These are phyloP conservation scores for Mrakia blollopis DNA, from an alignment of 768 basidiomycete genomes.

Conservation along the genomic window DNA sequence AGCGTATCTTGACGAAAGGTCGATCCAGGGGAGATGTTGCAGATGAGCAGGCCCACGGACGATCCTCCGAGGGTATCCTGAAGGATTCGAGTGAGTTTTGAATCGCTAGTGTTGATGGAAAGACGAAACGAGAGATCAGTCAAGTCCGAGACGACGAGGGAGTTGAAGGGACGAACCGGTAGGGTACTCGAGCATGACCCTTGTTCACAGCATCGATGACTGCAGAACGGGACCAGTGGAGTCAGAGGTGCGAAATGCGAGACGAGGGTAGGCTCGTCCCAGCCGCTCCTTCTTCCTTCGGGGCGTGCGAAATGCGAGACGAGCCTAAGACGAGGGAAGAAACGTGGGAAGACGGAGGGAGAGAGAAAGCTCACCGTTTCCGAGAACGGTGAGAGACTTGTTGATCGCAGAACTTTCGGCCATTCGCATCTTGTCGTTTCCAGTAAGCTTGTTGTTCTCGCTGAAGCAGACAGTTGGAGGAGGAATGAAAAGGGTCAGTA, in stretches of 20 bases:
- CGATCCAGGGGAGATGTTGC: conserved; percentile 75
- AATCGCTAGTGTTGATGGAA: too few species aligned
- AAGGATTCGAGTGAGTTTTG: conserved; percentile 78
- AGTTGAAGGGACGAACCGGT: too few species aligned
- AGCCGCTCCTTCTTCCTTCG: too few species aligned
- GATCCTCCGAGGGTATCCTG: conserved; percentile 83
- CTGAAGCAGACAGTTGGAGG: not conserved
- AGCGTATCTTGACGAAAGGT: conserved; percentile 82
- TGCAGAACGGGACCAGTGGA: not conserved
- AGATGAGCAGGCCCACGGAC: conserved; percentile 73
- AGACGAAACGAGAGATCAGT: too few species aligned
- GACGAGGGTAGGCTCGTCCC: too few species aligned
- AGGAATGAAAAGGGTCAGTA: too few species aligned
- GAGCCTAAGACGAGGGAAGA: too few species aligned
- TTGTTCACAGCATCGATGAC: conserved; percentile 31
- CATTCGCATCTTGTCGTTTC: conserved; percentile 81
- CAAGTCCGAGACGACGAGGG: too few species aligned
- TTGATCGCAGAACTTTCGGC: conserved; percentile 84
- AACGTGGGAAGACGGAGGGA: not conserved
- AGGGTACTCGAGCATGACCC: conserved; percentile 62
- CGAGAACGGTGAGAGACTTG: conserved; percentile 77
- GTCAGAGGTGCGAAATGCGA: too few species aligned
- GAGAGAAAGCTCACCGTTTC: conserved; percentile 52
- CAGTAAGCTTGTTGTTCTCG: conserved; percentile 52
- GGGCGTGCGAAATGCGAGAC: too few species aligned